These are phyloP conservation scores for Rhododendron kiyosumense DNA, from an alignment of 148 eudicot genomes.

Conservation along the genomic window DNA sequence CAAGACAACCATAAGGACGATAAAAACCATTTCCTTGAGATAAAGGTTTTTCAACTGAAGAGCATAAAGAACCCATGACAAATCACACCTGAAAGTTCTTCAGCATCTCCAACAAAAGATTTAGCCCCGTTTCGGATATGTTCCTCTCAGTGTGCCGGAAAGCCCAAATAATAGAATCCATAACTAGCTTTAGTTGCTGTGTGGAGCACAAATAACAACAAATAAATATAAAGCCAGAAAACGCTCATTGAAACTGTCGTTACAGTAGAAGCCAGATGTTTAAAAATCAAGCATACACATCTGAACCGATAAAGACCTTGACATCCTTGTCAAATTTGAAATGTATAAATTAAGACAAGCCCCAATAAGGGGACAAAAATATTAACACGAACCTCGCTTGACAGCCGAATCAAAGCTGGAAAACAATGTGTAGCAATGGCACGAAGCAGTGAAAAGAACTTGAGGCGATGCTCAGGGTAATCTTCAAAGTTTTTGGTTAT, in stretches of 20 bases:
- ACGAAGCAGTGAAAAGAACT: constrained; percentile 89
- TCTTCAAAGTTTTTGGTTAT: constrained; percentile 98
- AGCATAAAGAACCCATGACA: background rate
- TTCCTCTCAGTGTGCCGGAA: constrained; percentile 98
- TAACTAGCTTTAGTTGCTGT: constrained; percentile 96
- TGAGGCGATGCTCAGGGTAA: constrained; percentile 97
- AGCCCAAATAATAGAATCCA: constrained; percentile 99
- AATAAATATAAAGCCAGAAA: background rate
- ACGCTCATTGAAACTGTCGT: background rate
- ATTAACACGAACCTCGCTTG: constrained; percentile 59
- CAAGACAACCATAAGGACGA: constrained; percentile 4
- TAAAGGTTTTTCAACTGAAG: background rate
- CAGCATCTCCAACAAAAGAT: constrained; percentile 86
- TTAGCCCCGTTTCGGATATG: constrained; percentile 97
- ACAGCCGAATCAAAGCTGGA: constrained; percentile 74
- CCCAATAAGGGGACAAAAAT: background rate
- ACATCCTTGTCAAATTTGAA: background rate
- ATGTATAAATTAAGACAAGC: background rate
- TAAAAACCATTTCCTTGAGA: background rate
- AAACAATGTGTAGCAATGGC: constrained; percentile 98
- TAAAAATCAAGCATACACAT: background rate
- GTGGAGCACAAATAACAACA: constrained; percentile 3
- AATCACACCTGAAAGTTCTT: constrained; percentile 84
- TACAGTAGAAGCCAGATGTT: background rate
- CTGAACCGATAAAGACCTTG: background rate